Evolutionary conservation across 2,329 filamentous ascomycete species (phyloP), one percentile per base, ranked within the genome.

Genomic region (Amylocarpus encephaloides): DNA sequence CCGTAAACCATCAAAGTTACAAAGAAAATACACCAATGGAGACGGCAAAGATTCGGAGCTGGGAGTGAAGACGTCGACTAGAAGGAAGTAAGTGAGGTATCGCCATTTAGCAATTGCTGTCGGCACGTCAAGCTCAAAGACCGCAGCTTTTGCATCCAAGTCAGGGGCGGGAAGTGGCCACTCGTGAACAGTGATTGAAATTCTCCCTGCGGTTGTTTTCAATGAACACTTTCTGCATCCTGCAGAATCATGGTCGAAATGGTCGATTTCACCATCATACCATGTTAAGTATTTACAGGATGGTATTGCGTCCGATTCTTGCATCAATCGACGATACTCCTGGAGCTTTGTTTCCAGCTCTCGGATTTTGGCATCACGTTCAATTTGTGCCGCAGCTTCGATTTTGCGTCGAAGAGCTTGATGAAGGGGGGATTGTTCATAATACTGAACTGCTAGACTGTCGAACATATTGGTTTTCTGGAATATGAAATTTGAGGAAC

Each of bases 61-160:
- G 22, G 22, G 22, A 26, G 22, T 26, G 22, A 22, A 36, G 15
- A 36, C 9, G 11, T 36, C 34, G 34, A 13, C 34, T 5, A 36
- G 12, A 5, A 36, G 12, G 34, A 36, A 36, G 12, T 13, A 13
- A 13, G 15, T 16, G 3, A 16, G 12, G 5, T 36, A 51, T 1
- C 38, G 44, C 12, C 19, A 12, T 36, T n/a, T 9, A 61, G 33
- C 3, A 53, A 84, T 55, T 0, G 71, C 60, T 0, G 70, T 68
- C n/a, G 83, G 71, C 0, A 72, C 67, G 45, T 77, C 75, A 59
- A 73, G 83, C 47, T 85, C 79, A 0, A 74, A 71, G 0, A 79
- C 51, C 0, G 73, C 68, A 49, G 85, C 76, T 16, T 36, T 13
- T 13, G 9, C 34, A 3, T 36, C 15, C 12, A 16, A 36, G 5